Evolutionary conservation across 2,329 filamentous ascomycete species (phyloP).

Genomic region (Diaporthe velutina): DNA sequence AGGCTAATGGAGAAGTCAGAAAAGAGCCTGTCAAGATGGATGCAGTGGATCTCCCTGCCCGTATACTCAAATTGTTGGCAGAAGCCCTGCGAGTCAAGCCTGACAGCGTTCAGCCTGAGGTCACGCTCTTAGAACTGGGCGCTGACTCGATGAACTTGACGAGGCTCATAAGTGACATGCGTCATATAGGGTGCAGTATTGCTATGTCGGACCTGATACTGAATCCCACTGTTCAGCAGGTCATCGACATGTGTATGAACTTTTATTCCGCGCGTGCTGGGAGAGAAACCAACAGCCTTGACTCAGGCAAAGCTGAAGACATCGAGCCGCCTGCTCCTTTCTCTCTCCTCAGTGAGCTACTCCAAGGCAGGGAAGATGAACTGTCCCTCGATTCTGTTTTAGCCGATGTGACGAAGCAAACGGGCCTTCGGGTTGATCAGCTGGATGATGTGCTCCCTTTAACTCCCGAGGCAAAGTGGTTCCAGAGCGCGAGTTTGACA

Average conservation of each 20-base stretch:
- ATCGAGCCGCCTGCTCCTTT: slow-evolving; percentile 11
- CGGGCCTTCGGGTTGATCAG: background rate
- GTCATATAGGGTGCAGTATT: background rate
- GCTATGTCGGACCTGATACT: slow-evolving; percentile 27
- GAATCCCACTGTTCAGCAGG: slow-evolving; percentile 6
- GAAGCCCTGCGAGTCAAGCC: background rate
- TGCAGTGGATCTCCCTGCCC: background rate
- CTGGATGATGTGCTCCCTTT: slow-evolving; percentile 15
- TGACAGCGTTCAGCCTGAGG: background rate
- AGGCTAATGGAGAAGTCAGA: background rate
- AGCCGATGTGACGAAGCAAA: background rate
- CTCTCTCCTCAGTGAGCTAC: background rate
- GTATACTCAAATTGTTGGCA: background rate
- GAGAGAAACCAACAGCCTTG: background rate
- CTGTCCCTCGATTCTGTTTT: background rate
- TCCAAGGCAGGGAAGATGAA: background rate
- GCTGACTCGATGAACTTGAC: slow-evolving; percentile 32
- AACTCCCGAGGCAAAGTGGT: slow-evolving; percentile 10
- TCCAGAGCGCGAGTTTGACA: background rate
- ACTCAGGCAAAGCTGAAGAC: background rate
- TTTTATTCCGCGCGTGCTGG: background rate
- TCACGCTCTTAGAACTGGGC: slow-evolving; percentile 13
- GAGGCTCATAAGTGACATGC: background rate
- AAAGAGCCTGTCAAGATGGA: background rate
- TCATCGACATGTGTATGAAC: background rate